Evolutionary conservation across 2,329 filamentous ascomycete species (phyloP).

Genomic region (Fusarium heterosporum): DNA sequence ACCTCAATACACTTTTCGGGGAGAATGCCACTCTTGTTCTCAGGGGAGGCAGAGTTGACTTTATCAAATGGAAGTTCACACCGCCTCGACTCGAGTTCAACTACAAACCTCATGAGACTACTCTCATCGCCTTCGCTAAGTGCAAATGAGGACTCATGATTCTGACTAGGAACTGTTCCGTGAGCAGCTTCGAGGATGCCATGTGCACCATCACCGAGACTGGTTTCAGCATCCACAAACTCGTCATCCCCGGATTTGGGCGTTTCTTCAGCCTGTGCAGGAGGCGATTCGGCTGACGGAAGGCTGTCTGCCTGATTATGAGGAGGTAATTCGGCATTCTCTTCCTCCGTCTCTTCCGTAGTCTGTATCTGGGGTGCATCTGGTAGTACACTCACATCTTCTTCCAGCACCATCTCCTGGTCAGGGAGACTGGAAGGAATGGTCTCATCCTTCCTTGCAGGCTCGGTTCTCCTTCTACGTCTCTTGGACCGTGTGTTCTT

Average conservation of each 20-base stretch:
- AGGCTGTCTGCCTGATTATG: constrained; percentile 25
- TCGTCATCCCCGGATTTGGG: constrained; percentile 60
- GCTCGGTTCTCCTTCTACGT: constrained; percentile 33
- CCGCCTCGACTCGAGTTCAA: constrained; percentile 61
- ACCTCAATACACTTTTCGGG: constrained; percentile 39
- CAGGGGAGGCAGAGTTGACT: constrained; percentile 25
- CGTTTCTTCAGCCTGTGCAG: constrained; percentile 48
- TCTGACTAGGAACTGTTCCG: constrained; percentile 22
- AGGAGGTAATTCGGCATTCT: constrained; percentile 2
- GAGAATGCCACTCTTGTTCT: constrained; percentile 23
- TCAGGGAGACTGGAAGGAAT: constrained; percentile 49
- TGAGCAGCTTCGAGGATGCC: constrained; percentile 4
- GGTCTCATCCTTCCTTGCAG: constrained; percentile 35
- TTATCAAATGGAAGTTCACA: constrained; percentile 46
- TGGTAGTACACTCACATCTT: constrained; percentile 7
- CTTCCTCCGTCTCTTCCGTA: constrained; percentile 13
- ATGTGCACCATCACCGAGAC: constrained; percentile 50
- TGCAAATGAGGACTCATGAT: constrained; percentile 53
- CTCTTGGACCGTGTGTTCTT: constrained; percentile 28
- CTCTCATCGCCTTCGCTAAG: constrained; percentile 60
- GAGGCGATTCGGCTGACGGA: constrained; percentile 35
- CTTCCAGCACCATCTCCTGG: constrained; percentile 23
- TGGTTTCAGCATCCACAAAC: constrained; percentile 63
- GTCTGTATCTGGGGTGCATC: constrained; percentile 7
- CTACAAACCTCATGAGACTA: constrained; percentile 61